Base-by-base conservation (phyloP, 768 basidiomycete genomes). In the Agrocybe pediades region DNA sequence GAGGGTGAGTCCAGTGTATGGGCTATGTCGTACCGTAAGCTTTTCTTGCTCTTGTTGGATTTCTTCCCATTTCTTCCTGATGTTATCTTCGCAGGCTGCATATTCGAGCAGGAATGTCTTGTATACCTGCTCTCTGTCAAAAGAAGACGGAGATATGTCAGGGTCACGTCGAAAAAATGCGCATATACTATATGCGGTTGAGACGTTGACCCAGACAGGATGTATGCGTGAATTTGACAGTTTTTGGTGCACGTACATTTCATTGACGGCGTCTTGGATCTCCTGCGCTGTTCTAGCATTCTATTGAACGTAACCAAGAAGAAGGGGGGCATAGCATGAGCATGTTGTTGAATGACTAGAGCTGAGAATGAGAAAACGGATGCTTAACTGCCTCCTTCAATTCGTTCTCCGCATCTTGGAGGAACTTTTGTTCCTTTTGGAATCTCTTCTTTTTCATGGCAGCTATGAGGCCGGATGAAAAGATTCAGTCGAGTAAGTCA, bases 351-450 rank as follows among this genome's bases (percentile, higher is more conserved):
- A 13, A 23, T 21, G 21, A 25, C 17, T 19, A 19, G 17, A 30
- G 26, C 13, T 27, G 17, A 15, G 9, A 39, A 17, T 9, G 17
- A 36, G 6, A 27, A 4, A 33, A 26, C 8, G 21, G 8, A 17
- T 8, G 46, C 56, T n/a, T n/a, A 39, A 58, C 64, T 29, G 57
- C 33, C 16, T 49, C 24, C 23, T 52, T 53, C 6, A 63, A 40
- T 20, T 58, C 47, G 17, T 56, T 55, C 17, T 54, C 53, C 6
- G 59, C 54, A 9, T 24, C 21, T 24, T 55, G 49, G 1, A 65
- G 42, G 16, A 65, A 48, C 30, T 62, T 63, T 49, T 62, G 63
- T 39, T 65, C 62, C 41, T 55, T 58, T 36, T 61, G 58, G 11
- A 33, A 46, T 49, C 24, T 54, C 36, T 64, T 60, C 29, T 55